Percentiles rank a stretch among this genome's conserved stretches.
These are phyloP conservation scores for Neurospora sp. DNA, from an alignment of 495 filamentous ascomycete species.

Conservation along the genomic window DNA sequence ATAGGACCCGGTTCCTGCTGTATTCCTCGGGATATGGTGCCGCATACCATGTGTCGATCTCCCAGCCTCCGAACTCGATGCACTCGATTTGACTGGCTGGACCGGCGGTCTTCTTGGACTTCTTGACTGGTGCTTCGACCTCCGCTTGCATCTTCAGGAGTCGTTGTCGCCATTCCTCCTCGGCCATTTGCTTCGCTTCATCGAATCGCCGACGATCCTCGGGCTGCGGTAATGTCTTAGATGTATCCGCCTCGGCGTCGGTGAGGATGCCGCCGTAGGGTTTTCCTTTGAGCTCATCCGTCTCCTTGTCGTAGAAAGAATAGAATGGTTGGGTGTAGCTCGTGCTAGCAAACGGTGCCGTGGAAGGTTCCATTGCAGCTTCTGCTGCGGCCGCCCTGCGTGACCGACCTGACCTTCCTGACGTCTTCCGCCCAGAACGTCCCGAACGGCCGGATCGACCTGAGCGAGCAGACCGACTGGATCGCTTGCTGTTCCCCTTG, in stretches of 20 bases:
- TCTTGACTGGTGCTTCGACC: conserved; percentile 33
- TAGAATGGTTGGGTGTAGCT: conserved; percentile 61
- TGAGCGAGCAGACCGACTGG: conserved; percentile 2
- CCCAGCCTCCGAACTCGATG: conserved; percentile 93
- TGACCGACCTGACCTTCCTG: conserved; percentile 3
- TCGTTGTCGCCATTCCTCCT: conserved; percentile 74
- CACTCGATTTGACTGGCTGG: conserved; percentile 95
- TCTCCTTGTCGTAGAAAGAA: conserved; percentile 75
- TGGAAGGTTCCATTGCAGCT: conserved; percentile 15
- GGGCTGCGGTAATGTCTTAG: conserved; percentile 70
- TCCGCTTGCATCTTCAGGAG: conserved; percentile 39
- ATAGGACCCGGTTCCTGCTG: conserved; percentile 85
- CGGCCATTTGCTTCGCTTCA: conserved; percentile 74
- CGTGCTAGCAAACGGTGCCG: conserved; percentile 43
- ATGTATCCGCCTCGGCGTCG: conserved; percentile 84
- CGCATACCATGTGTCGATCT: conserved; percentile 99
- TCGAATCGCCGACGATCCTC: conserved; percentile 79
- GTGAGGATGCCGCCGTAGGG: conserved; percentile 91
- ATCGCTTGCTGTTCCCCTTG: conserved; percentile 39
- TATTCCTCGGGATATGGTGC: conserved; percentile 98
- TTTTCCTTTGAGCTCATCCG: conserved; percentile 81
- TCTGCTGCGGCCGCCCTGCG: conserved; percentile 7
- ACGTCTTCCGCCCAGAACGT: neutral
- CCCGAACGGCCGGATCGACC: neutral
- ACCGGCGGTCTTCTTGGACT: conserved; percentile 60